Evolutionary conservation across 208 protist genomes (phyloP).

Genomic region (Naegleria fowleri): DNA sequence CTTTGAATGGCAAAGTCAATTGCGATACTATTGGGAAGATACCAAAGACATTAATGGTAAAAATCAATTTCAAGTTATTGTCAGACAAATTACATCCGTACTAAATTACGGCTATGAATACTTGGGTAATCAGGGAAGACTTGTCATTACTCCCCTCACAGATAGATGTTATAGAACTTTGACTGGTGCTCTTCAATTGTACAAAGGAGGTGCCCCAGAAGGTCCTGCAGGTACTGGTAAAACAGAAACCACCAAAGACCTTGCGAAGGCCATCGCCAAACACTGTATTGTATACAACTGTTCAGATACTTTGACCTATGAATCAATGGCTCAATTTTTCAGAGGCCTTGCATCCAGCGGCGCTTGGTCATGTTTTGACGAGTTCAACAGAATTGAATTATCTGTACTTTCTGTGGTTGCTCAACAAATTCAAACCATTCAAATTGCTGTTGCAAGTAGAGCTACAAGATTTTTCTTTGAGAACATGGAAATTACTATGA

Average conservation of each 20-base stretch:
- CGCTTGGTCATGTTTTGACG: conserved; percentile 93
- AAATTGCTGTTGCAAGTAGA: conserved; percentile 53
- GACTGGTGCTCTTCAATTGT: conserved; percentile 89
- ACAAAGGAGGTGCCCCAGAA: conserved; percentile 90
- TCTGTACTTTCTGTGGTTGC: conserved; percentile 94
- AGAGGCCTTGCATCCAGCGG: conserved; percentile 83
- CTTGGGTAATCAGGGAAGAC: conserved; percentile 83
- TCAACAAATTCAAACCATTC: conserved; percentile 87
- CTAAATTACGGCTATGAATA: conserved; percentile 93
- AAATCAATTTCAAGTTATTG: conserved; percentile 52
- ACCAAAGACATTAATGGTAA: neutral
- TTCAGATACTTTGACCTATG: conserved; percentile 86
- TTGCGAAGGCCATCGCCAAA: conserved; percentile 84
- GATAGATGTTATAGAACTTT: conserved; percentile 90
- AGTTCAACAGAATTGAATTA: conserved; percentile 95
- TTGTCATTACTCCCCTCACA: conserved; percentile 92
- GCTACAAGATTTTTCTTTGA: conserved; percentile 83
- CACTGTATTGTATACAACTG: conserved; percentile 98
- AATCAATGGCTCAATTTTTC: conserved; percentile 92
- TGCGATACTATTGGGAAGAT: conserved; percentile 91
- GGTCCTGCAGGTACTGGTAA: conserved; percentile 95
- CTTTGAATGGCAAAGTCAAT: conserved; percentile 92
- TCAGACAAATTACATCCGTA: conserved; percentile 81
- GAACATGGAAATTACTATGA: conserved; percentile 76
- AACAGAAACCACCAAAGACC: conserved; percentile 97